Conservation (phyloP, 2,329 filamentous ascomycete genomes). For the Diaporthe vexans region DNA sequence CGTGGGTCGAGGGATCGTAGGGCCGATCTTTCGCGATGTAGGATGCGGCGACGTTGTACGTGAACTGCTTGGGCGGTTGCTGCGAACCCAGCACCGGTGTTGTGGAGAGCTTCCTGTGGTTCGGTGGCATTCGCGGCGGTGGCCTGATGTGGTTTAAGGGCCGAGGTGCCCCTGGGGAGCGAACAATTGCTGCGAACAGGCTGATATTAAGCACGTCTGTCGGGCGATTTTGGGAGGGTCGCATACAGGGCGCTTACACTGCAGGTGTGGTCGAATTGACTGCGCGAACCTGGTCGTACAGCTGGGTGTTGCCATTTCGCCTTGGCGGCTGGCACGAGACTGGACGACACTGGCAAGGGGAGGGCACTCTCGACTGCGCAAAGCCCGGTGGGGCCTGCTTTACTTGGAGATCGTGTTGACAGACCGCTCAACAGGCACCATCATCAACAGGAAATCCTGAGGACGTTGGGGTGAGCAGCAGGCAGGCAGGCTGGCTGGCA, state of each 20-base stretch:
- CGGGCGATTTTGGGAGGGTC: constrained; percentile 28
- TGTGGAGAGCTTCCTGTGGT: constrained; percentile 43
- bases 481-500: not conserved
- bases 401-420: constrained; percentile 21
- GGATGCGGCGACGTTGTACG: constrained; percentile 80
- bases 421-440: constrained; percentile 10
- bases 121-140: constrained; percentile 16
- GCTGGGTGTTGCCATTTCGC: constrained; percentile 41
- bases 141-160: constrained; percentile 18
- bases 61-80: constrained; percentile 67
- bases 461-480: not conserved
- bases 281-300: constrained; percentile 42
- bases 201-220: constrained; percentile 20
- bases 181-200: constrained; percentile 21
- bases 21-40: constrained; percentile 80
- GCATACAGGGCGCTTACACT: constrained; percentile 39
- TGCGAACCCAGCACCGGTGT: constrained; percentile 38
- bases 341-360: not conserved
- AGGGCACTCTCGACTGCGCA: constrained; percentile 35
- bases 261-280: constrained; percentile 40
- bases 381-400: constrained; percentile 40
- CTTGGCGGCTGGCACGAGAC: constrained; percentile 7
- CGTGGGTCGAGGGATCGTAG: constrained; percentile 77
- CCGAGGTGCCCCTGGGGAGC: constrained; percentile 3
- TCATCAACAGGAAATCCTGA: constrained; percentile 12